These are phyloP conservation scores for Sistotremastrum suecicum DNA, from an alignment of 768 basidiomycete genomes.

Conservation along the genomic window DNA sequence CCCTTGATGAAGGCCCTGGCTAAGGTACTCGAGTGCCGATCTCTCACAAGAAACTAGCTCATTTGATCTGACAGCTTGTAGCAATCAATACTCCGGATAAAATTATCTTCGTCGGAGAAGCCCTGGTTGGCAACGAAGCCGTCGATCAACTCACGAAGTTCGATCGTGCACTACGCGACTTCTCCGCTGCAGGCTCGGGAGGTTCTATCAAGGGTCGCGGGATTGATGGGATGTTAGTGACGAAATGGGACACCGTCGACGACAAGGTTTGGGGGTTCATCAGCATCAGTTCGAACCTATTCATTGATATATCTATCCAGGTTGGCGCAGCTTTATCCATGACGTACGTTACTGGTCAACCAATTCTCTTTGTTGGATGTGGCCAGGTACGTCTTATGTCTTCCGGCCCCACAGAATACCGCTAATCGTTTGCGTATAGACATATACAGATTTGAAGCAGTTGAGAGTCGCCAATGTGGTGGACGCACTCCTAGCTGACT, in stretches of 20 bases:
- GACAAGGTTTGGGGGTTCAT: conserved; percentile 54
- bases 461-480: conserved; percentile 87
- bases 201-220: conserved; percentile 65
- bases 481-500: conserved; percentile 78
- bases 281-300: neutral
- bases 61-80: conserved; percentile 46
- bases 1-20: conserved; percentile 98
- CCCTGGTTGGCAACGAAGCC: conserved; percentile 95
- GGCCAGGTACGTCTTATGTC: conserved; percentile 56
- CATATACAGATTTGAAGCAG: conserved; percentile 91
- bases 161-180: conserved; percentile 85
- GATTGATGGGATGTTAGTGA: conserved; percentile 96
- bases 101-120: conserved; percentile 96
- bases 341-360: conserved; percentile 98
- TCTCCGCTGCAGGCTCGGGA: conserved; percentile 50
- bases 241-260: conserved; percentile 98
- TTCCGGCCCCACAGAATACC: neutral
- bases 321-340: conserved; percentile 97
- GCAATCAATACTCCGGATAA: conserved; percentile 92
- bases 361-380: conserved; percentile 95
- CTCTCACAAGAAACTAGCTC: neutral
- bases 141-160: conserved; percentile 97
- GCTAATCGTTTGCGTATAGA: conserved; percentile 30
- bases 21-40: conserved; percentile 36
- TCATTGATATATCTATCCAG: conserved; percentile 26